Conservation (phyloP, 2,329 filamentous ascomycete species). For the Podosphaera leucotricha region DNA sequence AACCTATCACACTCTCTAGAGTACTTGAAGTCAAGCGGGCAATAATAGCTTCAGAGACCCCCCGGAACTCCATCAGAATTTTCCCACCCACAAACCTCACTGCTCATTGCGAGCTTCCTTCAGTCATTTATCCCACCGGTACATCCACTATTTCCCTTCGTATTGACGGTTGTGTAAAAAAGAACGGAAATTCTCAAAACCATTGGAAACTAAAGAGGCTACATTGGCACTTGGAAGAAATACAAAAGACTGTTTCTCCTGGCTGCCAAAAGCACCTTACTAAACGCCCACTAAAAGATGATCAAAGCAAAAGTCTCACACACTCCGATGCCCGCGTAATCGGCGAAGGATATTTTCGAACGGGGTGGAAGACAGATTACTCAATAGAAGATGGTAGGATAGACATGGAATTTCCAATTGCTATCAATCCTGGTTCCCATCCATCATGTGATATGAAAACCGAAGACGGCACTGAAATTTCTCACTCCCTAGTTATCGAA, state of each 20-base stretch:
- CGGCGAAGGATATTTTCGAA: slow-evolving; percentile 59
- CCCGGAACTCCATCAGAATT: slow-evolving; percentile 76
- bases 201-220: slow-evolving; percentile 78
- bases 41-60: slow-evolving; percentile 45
- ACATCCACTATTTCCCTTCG: slow-evolving; percentile 58
- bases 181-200: slow-evolving; percentile 41
- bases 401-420: slow-evolving; percentile 54
- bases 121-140: slow-evolving; percentile 68
- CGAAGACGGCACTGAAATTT: slow-evolving; percentile 50
- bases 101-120: slow-evolving; percentile 57
- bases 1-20: slow-evolving; percentile 40
- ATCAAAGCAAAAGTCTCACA: slow-evolving; percentile 37
- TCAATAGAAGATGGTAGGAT: slow-evolving; percentile 45
- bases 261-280: slow-evolving; percentile 56
- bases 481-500: slow-evolving; percentile 72
- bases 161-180: slow-evolving; percentile 62
- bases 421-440: slow-evolving; percentile 30
- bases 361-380: slow-evolving; percentile 65
- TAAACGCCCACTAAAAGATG: slow-evolving; percentile 21
- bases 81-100: slow-evolving; percentile 93
- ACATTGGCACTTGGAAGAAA: slow-evolving; percentile 83
- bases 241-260: slow-evolving; percentile 51
- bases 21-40: slow-evolving; percentile 56
- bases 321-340: slow-evolving; percentile 58
- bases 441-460: slow-evolving; percentile 60